Evolutionary conservation across 805 yeast genomes (phyloP).

Genomic region (Candida maltosa): DNA sequence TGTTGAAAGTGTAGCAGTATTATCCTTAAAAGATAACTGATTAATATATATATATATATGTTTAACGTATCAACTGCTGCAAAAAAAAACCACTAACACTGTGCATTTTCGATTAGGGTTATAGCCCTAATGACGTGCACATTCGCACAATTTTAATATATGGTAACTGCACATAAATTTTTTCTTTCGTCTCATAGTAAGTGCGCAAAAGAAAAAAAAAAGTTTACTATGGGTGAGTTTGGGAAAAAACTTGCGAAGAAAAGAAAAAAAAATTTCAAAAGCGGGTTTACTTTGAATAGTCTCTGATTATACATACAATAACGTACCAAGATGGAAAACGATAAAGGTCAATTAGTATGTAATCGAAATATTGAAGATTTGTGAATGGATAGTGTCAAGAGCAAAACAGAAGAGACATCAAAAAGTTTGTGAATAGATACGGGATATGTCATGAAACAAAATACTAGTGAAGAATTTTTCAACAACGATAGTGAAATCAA

Average conservation of each 20-base stretch:
- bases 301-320: constrained; percentile 7
- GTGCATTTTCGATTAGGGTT: constrained; percentile 7
- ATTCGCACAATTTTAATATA: background rate
- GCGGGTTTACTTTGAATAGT: too few species aligned
- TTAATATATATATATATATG: background rate
- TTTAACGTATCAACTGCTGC: constrained; percentile 5
- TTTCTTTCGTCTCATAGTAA: too few species aligned
- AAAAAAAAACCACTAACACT: constrained; percentile 1
- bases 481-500: too few species aligned
- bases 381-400: background rate
- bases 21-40: constrained; percentile 28
- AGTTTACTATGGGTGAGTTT: too few species aligned
- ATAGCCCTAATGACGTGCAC: constrained; percentile 8
- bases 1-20: constrained; percentile 83
- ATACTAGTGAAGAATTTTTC: too few species aligned
- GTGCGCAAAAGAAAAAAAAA: too few species aligned
- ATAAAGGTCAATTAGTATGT: constrained; percentile 98
- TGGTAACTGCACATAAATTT: too few species aligned
- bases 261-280: too few species aligned
- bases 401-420: too few species aligned
- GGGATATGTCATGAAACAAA: too few species aligned
- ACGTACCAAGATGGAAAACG: constrained; percentile 97
- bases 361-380: constrained; percentile 4
- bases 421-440: too few species aligned
- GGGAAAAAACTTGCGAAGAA: too few species aligned